Base-by-base conservation (phyloP, 176 grass and related monocot species). In the Eragrostis nindensis region DNA sequence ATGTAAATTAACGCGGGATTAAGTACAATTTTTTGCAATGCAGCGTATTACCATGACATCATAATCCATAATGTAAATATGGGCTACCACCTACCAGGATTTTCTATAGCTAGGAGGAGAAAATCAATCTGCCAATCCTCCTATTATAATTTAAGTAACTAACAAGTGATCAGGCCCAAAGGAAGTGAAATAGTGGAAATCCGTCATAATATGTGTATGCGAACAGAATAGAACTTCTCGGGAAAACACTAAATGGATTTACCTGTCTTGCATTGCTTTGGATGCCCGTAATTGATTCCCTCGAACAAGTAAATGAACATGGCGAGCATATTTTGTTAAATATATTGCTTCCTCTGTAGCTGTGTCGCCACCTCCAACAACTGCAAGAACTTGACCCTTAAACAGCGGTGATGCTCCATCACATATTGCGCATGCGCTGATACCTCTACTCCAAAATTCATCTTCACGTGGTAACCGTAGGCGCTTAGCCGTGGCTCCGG, bases 231-330 rank as follows among this genome's bases (percentile, higher is more conserved):
- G 40, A 77, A 74, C 11, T 44, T 54, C 32, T 21, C 66, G 54
- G 25, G 32, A 68, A 24, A 15, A 66, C 48, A 0, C 50, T 63
- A 1, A 76, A 84, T 62, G 63, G 43, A 69, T 83, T 82, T 89
- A 99, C 96, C 96, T 84, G 82, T 99, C 96, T 78, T 99, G 96
- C 96, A 99, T 95, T 84, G 96, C 96, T 95, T 78, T 99, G 68
- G 96, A 99, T 84, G 96, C 96, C 59, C 59, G 88, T 69, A 99
- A 81, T 41, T 93, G 84, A 57, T 71, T 2, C 47, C 52, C 91
- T 63, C 96, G 82, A 83, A 95, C 93, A 80, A 99, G 92, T 84
- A 98, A 91, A 87, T 99, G 96, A 73, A 99, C 89, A 76, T 95
- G 96, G 6, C 93, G 85, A 25, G 93, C 96, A 83, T 99, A 99